These are phyloP conservation scores for Penicillium freii DNA, from an alignment of 2,329 filamentous ascomycete species.

Conservation along the genomic window DNA sequence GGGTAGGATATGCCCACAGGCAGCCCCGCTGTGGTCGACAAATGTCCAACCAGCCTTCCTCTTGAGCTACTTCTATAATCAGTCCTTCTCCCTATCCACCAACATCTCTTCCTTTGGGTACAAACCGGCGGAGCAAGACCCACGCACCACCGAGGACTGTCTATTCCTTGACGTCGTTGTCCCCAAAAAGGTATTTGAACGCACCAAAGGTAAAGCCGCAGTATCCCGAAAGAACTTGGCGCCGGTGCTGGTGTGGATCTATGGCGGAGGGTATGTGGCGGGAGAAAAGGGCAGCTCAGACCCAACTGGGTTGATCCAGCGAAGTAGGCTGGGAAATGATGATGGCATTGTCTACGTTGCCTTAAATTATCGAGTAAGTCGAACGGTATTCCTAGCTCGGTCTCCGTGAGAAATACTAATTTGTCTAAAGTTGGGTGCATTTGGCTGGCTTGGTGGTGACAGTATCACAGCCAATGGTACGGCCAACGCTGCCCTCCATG, in stretches of 20 bases:
- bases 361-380: conserved; percentile 47
- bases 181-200: conserved; percentile 34
- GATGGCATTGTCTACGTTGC: conserved; percentile 50
- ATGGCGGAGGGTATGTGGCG: conserved; percentile 49
- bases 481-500: conserved; percentile 52
- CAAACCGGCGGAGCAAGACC: conserved; percentile 18
- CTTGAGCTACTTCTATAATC: conserved; percentile 13
- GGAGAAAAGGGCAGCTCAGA: conserved; percentile 40
- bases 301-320: conserved; percentile 42
- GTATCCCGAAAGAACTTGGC: conserved; percentile 19
- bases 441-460: conserved; percentile 50
- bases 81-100: conserved; percentile 18
- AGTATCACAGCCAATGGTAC: conserved; percentile 45
- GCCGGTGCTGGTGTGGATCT: conserved; percentile 46
- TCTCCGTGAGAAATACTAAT: conserved; percentile 1
- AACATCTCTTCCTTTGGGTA: conserved; percentile 26
- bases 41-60: conserved; percentile 22
- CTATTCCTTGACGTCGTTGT: conserved; percentile 40
- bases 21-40: conserved; percentile 45
- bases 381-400: background rate
- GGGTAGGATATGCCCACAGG: conserved; percentile 48
- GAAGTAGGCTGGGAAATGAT: conserved; percentile 39
- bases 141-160: conserved; percentile 37
- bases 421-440: conserved; percentile 42
- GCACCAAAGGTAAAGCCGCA: conserved; percentile 14